Base-by-base conservation (phyloP, 1,284 basidiomycete species). In the Singerocomus inundabilis region DNA sequence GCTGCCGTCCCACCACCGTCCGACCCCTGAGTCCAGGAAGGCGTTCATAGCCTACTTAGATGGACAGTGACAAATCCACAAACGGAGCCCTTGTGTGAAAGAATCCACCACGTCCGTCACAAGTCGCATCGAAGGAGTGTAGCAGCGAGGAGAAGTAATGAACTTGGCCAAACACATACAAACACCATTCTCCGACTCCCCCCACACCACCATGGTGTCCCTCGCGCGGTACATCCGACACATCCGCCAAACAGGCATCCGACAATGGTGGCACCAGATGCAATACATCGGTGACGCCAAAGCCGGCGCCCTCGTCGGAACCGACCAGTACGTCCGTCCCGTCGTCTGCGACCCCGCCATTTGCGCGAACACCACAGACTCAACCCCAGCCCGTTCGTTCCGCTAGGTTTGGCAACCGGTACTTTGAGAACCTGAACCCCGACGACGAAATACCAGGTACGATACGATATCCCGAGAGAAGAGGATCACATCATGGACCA, bases 281-380 rank as follows among this genome's bases (percentile, higher is more conserved):
- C 82, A 93, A 70, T 92, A 94, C 68, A 95, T 96, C 56, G 88
- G 91, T 46, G 94, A 97, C 62, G 89, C 90, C 48, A 98, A 97
- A 71, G 82, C 80, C 24, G 94, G 93, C 15, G 74, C 75, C 57
- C 78, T 82, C 48, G 75, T 92, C 48, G 94, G 94, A 46, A 80
- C 76, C 46, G 94, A 98, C 76, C 83, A 88, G 88, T 93, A 63
- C 60, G 88, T 53, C n/a, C n/a, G n/a, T n/a, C n/a, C n/a, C n/a
- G n/a, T n/a, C n/a, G n/a, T n/a, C n/a, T n/a, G n/a, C n/a, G n/a
- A n/a, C n/a, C n/a, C n/a, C n/a, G n/a, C n/a, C n/a, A n/a, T n/a
- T n/a, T n/a, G n/a, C n/a, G n/a, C n/a, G n/a, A n/a, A n/a, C n/a
- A n/a, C n/a, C n/a, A n/a, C n/a, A n/a, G n/a, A n/a, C n/a, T n/a